Percentiles rank a stretch among this genome's conserved stretches.
Conservation (phyloP, 1,284 basidiomycete genomes). For the Caloboletus firmus region DNA sequence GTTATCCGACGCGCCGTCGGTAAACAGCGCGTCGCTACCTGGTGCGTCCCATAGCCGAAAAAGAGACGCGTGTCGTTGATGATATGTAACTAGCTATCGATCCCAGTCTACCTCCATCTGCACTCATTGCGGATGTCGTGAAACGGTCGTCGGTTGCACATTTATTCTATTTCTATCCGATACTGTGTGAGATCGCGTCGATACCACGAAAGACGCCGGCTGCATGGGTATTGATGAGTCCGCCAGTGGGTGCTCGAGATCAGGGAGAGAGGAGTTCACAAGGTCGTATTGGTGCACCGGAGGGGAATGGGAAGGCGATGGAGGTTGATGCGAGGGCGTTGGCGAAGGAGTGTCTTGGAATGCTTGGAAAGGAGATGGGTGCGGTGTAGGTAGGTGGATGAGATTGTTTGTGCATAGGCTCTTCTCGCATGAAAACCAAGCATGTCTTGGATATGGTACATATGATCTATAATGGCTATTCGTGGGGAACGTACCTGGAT, state of each 20-base stretch:
- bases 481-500: slow-evolving; percentile 2
- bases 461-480: background rate
- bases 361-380: slow-evolving; percentile 74
- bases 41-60: slow-evolving; percentile 33
- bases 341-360: slow-evolving; percentile 67
- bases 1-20: slow-evolving; percentile 60
- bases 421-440: background rate
- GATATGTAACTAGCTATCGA: slow-evolving; percentile 40
- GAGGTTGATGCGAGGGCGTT: slow-evolving; percentile 68
- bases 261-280: slow-evolving; percentile 9
- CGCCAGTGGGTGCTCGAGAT: background rate
- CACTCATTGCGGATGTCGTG: slow-evolving; percentile 64
- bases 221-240: slow-evolving; percentile 52
- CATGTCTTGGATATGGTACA: background rate
- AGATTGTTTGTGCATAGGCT: background rate
- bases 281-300: slow-evolving; percentile 28
- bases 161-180: slow-evolving; percentile 80
- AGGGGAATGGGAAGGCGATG: slow-evolving; percentile 36
- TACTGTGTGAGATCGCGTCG: slow-evolving; percentile 76
- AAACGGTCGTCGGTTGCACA: slow-evolving; percentile 75
- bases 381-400: slow-evolving; percentile 23
- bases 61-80: background rate
- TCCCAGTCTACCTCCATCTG: slow-evolving; percentile 44
- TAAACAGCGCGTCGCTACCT: slow-evolving; percentile 53
- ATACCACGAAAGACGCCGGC: slow-evolving; percentile 63